Base-by-base conservation (phyloP, 768 basidiomycete genomes). In the Dictyophora rubrovolvata region DNA sequence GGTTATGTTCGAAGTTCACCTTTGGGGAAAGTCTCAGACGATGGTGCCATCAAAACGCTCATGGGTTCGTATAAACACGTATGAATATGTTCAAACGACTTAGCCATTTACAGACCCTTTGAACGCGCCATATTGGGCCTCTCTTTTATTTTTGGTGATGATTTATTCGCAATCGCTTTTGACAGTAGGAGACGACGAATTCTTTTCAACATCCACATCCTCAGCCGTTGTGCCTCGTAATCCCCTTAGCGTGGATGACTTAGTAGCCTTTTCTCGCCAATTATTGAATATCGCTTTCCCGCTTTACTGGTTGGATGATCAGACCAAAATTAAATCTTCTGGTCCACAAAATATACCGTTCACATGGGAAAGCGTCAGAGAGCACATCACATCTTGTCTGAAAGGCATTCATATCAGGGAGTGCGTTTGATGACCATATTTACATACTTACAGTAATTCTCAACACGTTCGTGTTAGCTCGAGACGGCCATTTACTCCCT, bases 101-200 rank as follows among this genome's bases (percentile, higher is more conserved):
- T n/a, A 51, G 34, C 35, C n/a, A 48, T 42, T n/a, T 56, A 16
- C 57, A 79, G 84, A 84, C 60, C 69, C 77, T 0, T 67, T 72
- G 1, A 71, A 80, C 55, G 73, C 72, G 0, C 22, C 69, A 0
- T 69, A 74, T 10, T 93, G 89, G 83, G 78, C 85, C 0, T 76
- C 87, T 1, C 70, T 98, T 1, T 73, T 97, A 8, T 79, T 96
- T 57, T 79, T 94, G 8, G 78, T 82, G 1, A 86, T 94, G 54
- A 69, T 96, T 11, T 95, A 96, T 70, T 79, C 83, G 1, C 88
- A 94, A 60, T 81, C 85, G 1, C 79, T 98, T 34, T 75, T 92
- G 34, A 93, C 93, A 0, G 89, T 98, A 79, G 90, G 90, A 1
- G 96, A 99, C 65, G 95, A 97, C 71, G 96, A 98, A 69, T 98